Conservation (phyloP, 768 basidiomycete genomes). For the Pisolithus microcarpus region DNA sequence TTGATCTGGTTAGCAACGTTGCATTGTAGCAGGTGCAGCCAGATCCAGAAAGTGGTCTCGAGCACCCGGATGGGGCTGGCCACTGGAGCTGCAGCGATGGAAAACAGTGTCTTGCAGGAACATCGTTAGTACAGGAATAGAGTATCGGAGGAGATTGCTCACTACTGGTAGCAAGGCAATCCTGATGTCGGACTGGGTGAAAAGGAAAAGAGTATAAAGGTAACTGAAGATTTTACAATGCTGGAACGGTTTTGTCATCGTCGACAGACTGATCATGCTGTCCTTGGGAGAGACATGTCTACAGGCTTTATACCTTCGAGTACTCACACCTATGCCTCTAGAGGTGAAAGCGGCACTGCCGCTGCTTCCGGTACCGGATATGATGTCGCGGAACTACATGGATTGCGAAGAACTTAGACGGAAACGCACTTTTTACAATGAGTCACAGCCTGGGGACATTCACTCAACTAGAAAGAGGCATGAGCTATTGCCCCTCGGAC, state of each 20-base stretch:
- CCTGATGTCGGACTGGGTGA: slow-evolving; percentile 19
- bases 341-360: too few relatives aligned
- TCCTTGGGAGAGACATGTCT: not conserved
- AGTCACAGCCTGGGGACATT: too few relatives aligned
- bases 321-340: too few relatives aligned
- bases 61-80: slow-evolving; percentile 13
- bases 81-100: slow-evolving; percentile 28
- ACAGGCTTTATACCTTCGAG: not conserved
- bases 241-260: not conserved
- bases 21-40: slow-evolving; percentile 41
- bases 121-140: not conserved
- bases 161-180: slow-evolving; percentile 25
- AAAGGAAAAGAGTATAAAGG: slow-evolving; percentile 15
- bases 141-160: not conserved
- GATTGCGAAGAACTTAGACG: too few relatives aligned
- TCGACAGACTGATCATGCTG: not conserved
- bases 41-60: slow-evolving; percentile 37
- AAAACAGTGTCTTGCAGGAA: slow-evolving; percentile 18
- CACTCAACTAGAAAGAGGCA: too few relatives aligned
- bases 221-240: not conserved
- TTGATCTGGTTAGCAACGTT: slow-evolving; percentile 37
- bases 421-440: too few relatives aligned
- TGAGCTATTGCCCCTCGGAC: too few relatives aligned
- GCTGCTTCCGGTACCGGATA: too few relatives aligned
- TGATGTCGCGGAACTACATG: too few relatives aligned